Percentiles rank a stretch among this genome's conserved stretches.
Conservation (phyloP, 495 filamentous ascomycete genomes). For the Penicillium robsamsonii region DNA sequence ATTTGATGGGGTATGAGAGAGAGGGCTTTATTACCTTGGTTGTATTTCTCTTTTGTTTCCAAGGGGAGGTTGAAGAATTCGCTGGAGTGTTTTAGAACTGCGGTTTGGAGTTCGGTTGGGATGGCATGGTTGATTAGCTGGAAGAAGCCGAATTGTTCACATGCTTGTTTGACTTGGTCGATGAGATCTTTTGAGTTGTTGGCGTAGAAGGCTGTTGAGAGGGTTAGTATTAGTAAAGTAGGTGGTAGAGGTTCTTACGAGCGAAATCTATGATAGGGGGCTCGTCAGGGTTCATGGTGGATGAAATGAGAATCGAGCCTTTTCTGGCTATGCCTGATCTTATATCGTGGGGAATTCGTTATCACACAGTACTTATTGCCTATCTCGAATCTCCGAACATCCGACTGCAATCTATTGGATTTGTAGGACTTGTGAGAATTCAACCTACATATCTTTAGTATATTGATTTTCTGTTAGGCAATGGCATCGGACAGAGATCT, state of each 20-base stretch:
- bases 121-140: constrained; percentile 81
- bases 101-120: constrained; percentile 58
- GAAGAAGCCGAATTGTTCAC: constrained; percentile 69
- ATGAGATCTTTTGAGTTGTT: constrained; percentile 11
- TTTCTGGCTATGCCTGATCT: background rate
- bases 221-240: background rate
- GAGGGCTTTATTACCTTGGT: constrained; percentile 16
- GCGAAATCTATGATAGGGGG: constrained; percentile 22
- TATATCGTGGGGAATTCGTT: background rate
- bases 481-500: background rate
- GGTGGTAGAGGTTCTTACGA: constrained; percentile 6
- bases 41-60: constrained; percentile 47
- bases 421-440: background rate
- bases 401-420: background rate
- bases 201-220: constrained; percentile 21
- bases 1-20: background rate
- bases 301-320: background rate
- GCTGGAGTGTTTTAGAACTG: constrained; percentile 64
- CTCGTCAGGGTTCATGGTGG: background rate
- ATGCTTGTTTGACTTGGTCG: constrained; percentile 18
- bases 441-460: too few species aligned
- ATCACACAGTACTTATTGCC: background rate
- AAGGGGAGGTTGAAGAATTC: constrained; percentile 73
- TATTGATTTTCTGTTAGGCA: background rate
- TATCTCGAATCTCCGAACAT: background rate